Conservation (phyloP, 371 early-diverging fungal genomes). For the Zychaea mexicana region DNA sequence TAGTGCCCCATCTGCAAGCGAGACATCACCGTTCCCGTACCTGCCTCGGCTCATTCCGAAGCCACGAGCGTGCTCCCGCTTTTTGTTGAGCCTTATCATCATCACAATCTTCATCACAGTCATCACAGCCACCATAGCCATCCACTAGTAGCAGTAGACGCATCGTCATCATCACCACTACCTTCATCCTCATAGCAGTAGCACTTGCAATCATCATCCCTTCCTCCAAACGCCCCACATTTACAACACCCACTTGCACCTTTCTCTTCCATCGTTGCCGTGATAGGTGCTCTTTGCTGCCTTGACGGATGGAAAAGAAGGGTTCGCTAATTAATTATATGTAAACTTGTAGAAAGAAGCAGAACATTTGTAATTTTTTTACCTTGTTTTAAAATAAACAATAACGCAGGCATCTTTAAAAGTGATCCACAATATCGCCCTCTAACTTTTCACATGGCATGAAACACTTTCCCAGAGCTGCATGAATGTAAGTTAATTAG, state of each 20-base stretch:
- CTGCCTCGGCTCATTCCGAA: not conserved
- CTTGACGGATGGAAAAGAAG: no score
- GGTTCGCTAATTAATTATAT: no score
- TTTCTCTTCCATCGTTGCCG: not conserved
- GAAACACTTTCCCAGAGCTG: not conserved
- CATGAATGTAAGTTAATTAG: not conserved
- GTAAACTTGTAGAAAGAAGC: not conserved
- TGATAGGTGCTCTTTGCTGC: no score
- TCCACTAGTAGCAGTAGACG: no score
- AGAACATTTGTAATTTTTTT: not conserved
- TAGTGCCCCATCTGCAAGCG: conserved; percentile 13
- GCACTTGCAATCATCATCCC: not conserved
- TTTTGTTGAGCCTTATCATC: not conserved
- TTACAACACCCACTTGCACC: no score
- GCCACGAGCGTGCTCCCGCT: not conserved
- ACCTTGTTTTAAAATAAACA: not conserved
- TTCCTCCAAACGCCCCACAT: not conserved
- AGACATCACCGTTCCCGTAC: conserved; percentile 6
- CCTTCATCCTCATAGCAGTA: not conserved
- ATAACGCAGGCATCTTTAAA: conserved; percentile 6
- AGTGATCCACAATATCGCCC: not conserved
- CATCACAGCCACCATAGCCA: not conserved
- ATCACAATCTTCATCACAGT: not conserved
- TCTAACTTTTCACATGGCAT: not conserved
- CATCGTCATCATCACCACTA: not conserved